Base-by-base conservation (phyloP, 139 green algal genomes). In the Coelastrella sp. region DNA sequence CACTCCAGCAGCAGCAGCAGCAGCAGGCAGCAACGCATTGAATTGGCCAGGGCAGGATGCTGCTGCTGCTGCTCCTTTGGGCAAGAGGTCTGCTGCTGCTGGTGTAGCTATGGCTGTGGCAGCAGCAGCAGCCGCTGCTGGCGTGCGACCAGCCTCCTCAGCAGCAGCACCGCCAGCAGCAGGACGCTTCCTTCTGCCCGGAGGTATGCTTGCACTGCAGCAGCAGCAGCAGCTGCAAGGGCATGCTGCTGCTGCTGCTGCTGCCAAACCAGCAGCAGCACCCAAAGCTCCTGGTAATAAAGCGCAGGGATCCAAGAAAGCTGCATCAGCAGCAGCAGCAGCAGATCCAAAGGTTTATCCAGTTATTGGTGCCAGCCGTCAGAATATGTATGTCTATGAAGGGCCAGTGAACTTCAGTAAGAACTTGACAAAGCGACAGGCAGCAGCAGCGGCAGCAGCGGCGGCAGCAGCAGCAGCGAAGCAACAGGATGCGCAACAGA, bases 301-400 rank as follows among this genome's bases (percentile, higher is more conserved):
- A 64, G 19, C 53, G 17, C 53, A 64, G 6, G 53, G n/a, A n/a
- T n/a, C 53, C 53, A 64, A 9, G 17, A 64, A 64, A 27, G 53
- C 53, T 7, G 53, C 19, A 17, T 25, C 19, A 3, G 30, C 32
- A 51, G 37, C 67, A 53, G 67, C 69, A 59, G 67, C 67, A 64
- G 15, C 45, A 30, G 71, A 8, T 27, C 9, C 40, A 23, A 78
- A 60, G 68, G 40, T 27, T 21, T 25, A 35, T 32, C n/a, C 45
- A 67, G 45, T 30, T 5, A 35, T 59, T 43, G 72, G 4, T 6
- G 72, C 27, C 17, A 69, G 51, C 35, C 50, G 25, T 34, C 51
- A 71, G 53, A 27, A 57, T 40, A 9, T 59, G 25, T 82, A 71
- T 82, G 53, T 82, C 51, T 82, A 82, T 40, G 75, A 82, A 23